These are phyloP conservation scores for Lojkania enalia DNA, from an alignment of 2,329 filamentous ascomycete genomes.

Conservation along the genomic window DNA sequence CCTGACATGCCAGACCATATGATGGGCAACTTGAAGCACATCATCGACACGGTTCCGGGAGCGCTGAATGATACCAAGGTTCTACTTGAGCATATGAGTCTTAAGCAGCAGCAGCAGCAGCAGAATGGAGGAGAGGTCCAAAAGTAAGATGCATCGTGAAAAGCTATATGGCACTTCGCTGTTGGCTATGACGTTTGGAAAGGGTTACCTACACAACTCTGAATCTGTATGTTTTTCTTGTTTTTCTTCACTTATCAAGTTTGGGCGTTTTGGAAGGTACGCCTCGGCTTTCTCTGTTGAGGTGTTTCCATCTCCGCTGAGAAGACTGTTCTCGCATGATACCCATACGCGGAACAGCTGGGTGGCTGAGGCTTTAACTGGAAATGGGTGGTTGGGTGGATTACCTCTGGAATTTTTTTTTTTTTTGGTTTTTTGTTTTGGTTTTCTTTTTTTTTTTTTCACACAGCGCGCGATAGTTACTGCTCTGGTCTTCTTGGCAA, in stretches of 20 bases:
- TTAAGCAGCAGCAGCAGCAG: slow-evolving; percentile 3
- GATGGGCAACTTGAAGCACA: slow-evolving; percentile 71
- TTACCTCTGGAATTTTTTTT: too few relatives aligned
- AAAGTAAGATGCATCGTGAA: too few relatives aligned
- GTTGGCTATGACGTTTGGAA: neutral
- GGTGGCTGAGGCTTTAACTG: neutral
- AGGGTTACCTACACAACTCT: too few relatives aligned
- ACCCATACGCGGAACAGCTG: slow-evolving; percentile 1
- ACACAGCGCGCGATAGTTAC: too few relatives aligned
- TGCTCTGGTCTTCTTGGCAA: too few relatives aligned
- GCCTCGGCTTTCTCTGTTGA: slow-evolving; percentile 4
- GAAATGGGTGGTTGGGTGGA: neutral
- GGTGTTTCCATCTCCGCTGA: neutral
- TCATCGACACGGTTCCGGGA: slow-evolving; percentile 67
- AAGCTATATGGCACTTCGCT: too few relatives aligned
- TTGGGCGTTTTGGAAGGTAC: neutral
- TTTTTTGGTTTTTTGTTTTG: too few relatives aligned
- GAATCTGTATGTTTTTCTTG: neutral
- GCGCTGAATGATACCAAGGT: slow-evolving; percentile 61
- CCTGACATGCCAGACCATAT: slow-evolving; percentile 55
- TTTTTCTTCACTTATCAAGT: neutral
- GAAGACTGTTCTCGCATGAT: slow-evolving; percentile 4
- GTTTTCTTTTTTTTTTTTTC: too few relatives aligned
- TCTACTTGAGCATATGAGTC: slow-evolving; percentile 25
- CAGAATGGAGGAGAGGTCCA: neutral